Percentiles rank a stretch among this genome's conserved stretches.
These are phyloP conservation scores for Zygotorulaspora florentina DNA, from an alignment of 805 yeast species.

Conservation along the genomic window DNA sequence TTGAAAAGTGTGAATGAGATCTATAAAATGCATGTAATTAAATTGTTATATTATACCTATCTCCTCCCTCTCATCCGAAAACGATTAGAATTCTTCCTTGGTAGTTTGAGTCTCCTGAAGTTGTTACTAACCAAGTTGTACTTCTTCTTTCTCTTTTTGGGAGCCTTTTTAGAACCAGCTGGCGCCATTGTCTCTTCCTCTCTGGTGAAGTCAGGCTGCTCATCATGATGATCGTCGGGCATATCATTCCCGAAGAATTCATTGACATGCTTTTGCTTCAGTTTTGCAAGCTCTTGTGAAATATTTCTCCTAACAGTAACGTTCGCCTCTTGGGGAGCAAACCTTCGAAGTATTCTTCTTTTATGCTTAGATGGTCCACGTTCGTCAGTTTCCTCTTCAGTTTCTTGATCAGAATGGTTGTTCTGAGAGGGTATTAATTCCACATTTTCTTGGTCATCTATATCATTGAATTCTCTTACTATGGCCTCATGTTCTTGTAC, in stretches of 20 bases:
- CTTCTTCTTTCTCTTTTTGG: conserved; percentile 26
- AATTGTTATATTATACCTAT: conserved; percentile 6
- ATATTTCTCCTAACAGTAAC: conserved; percentile 15
- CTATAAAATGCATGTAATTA: conserved; percentile 1
- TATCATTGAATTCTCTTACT: conserved; percentile 24
- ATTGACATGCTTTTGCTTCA: conserved; percentile 24
- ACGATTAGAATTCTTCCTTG: conserved; percentile 43
- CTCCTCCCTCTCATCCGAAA: conserved; percentile 37
- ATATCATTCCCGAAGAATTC: conserved; percentile 13
- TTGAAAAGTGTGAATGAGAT: neutral
- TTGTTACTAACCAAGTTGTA: conserved; percentile 42
- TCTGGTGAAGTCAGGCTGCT: conserved; percentile 28
- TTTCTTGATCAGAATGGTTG: conserved; percentile 6
- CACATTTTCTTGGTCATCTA: conserved; percentile 11
- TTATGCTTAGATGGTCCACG: conserved; percentile 6
- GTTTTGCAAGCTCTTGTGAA: conserved; percentile 23
- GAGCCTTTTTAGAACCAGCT: conserved; percentile 9
- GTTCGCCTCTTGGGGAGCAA: conserved; percentile 6
- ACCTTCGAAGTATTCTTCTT: conserved; percentile 17
- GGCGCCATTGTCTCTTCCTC: neutral
- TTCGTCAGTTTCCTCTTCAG: conserved; percentile 6
- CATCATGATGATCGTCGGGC: conserved; percentile 10
- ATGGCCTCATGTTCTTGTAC: conserved; percentile 34
- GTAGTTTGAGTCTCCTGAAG: conserved; percentile 50
- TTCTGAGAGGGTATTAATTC: conserved; percentile 3